Evolutionary conservation across 345 rosid species (phyloP), one percentile per base, ranked within the genome.

Genomic region (Combretum micranthum): DNA sequence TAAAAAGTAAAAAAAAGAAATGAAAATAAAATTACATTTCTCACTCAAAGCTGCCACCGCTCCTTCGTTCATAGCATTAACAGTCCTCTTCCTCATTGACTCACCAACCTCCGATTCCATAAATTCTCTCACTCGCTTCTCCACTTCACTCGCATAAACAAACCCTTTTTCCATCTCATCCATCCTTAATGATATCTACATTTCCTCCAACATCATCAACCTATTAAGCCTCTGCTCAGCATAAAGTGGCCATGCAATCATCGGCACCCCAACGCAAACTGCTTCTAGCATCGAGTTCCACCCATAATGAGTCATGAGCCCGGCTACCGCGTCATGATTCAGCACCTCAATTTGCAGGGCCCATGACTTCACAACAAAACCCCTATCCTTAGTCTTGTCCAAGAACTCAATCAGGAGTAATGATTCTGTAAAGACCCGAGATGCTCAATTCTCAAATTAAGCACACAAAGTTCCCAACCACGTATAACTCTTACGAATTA

Each of bases 211-310:
- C n/a, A 69, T 5, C 2, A 66, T 12, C n/a, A n/a, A 20, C 58
- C 50, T 52, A 4, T 62, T 63, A 44, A 71, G 18, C 60, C 16
- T 69, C 42, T 78, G 77, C 66, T 78, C 80, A 1, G 78, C 76
- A 17, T 72, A 72, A 1, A 75, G 70, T 1, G 84, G 81, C 81
- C 84, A 79, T 0, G 72, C 76, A 63, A 79, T 1, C 84, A 76
- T 73, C 8, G 84, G 78, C 32, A 76, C 73, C 20, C 84, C 79
- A 0, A 65, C 68, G 0, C 64, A 18, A 39, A 79, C 63, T 0
- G 77, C 74, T 60, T 79, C 84, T 2, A 79, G 61, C 1, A 70
- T 44, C 5, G 62, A 55, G 61, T 64, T 55, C 68, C 68, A 64
- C 18, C 61, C 68, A 43, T 61, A 64, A 56, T 56, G 68, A 21